phyloP scores from a whole-genome alignment of 306 rosid species.

The Argentina anserina region DNA sequence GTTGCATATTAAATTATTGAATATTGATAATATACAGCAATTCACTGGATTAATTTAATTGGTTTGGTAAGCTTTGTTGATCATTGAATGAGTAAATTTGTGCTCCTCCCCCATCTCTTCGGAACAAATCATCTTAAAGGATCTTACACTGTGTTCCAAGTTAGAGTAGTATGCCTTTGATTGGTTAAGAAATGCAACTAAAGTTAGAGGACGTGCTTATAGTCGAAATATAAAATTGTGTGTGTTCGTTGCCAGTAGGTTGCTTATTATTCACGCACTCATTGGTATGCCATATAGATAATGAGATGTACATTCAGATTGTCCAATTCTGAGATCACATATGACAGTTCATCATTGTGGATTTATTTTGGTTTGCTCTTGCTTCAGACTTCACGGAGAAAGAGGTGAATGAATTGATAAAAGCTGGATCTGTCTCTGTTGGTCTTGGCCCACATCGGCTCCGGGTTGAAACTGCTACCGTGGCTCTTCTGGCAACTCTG shows the following conservation, averaged over 20 bases:
- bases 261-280: background rate
- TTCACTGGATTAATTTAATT: too few species aligned
- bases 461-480: constrained; percentile 89
- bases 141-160: background rate
- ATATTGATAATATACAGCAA: too few species aligned
- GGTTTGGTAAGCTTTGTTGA: background rate
- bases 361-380: constrained; percentile 17
- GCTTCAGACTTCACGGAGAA: constrained; percentile 75
- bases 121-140: background rate
- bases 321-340: background rate
- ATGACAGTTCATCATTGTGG: background rate
- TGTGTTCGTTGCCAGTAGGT: background rate
- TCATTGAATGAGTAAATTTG: background rate
- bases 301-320: background rate
- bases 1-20: too few species aligned
- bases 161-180: background rate
- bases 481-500: constrained; percentile 68
- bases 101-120: background rate
- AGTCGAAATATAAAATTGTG: background rate
- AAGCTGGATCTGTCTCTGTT: constrained; percentile 73
- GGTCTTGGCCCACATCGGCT: constrained; percentile 86
- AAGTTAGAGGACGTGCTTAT: background rate
- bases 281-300: background rate
- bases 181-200: background rate
- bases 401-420: constrained; percentile 56